Evolutionary conservation across 768 basidiomycete genomes (phyloP).

Genomic region (Russula sp.): DNA sequence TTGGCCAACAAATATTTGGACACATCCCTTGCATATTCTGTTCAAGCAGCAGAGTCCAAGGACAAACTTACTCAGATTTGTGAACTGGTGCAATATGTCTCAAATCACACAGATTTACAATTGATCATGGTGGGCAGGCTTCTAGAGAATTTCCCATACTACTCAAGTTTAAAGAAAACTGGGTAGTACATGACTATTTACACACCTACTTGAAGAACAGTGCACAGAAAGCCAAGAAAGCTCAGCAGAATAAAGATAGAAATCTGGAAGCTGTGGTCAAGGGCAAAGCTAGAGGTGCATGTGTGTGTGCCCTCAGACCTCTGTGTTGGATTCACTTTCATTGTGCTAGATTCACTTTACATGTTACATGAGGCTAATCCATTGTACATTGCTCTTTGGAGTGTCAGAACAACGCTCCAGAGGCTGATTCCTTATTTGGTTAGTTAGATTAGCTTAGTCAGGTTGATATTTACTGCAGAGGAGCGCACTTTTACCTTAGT

Average conservation of each 20-base stretch:
- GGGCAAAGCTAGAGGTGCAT: background rate
- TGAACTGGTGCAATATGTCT: background rate
- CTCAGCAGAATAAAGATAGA: background rate
- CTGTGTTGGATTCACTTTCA: no score
- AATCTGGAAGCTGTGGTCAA: background rate
- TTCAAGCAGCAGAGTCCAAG: background rate
- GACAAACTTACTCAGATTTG: background rate
- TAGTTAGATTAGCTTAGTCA: no score
- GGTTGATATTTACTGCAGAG: no score
- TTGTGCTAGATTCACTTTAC: no score
- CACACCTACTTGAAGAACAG: background rate
- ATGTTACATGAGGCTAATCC: no score
- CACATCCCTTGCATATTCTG: background rate
- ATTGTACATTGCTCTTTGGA: no score
- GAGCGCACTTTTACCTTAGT: no score
- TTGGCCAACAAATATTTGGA: background rate
- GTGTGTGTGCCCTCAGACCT: no score
- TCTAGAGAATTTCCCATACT: background rate
- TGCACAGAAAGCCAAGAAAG: constrained; percentile 1
- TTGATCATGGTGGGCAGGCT: background rate
- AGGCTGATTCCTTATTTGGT: no score
- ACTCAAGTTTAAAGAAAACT: background rate
- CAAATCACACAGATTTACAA: background rate
- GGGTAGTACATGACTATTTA: background rate
- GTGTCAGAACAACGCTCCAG: no score